A percentile compares a stretch with the other conserved stretches of the same genome.
Evolutionary conservation across 2,329 filamentous ascomycete species (phyloP).

Genomic region (Emmonsia crescens): DNA sequence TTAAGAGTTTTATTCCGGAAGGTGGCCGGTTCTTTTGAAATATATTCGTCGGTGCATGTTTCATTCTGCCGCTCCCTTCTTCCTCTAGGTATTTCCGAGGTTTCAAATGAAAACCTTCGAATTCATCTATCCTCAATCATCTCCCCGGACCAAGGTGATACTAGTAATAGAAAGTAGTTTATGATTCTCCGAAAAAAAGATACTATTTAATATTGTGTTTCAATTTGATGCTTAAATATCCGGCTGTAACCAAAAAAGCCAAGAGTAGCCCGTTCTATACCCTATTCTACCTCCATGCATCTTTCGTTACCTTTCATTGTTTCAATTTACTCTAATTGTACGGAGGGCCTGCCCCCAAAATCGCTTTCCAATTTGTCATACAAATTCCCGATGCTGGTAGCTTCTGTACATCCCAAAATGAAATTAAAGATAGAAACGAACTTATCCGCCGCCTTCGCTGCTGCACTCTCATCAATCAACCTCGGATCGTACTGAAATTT

Average conservation of each 20-base stretch:
- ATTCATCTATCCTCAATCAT: no score
- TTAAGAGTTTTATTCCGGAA: no score
- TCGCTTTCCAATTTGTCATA: background rate
- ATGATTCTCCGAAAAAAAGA: background rate
- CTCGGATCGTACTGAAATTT: background rate
- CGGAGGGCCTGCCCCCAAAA: background rate
- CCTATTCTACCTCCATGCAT: background rate
- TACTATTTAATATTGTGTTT: background rate
- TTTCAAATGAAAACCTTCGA: no score
- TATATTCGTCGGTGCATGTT: no score
- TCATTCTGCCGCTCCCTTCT: no score
- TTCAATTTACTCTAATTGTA: background rate
- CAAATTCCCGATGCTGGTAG: background rate
- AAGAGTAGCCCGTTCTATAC: no score
- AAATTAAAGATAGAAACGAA: background rate
- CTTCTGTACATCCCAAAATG: background rate
- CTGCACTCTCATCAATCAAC: background rate
- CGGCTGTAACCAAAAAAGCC: no score
- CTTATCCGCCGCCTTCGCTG: background rate
- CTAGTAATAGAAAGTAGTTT: background rate
- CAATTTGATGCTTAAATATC: background rate
- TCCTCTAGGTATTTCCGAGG: no score
- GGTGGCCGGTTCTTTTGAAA: no score
- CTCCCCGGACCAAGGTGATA: no score
- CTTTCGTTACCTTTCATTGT: background rate